Percentiles rank a stretch among this genome's conserved stretches.
Conservation (phyloP, 2,329 filamentous ascomycete genomes). For the Colletotrichum paranaense region DNA sequence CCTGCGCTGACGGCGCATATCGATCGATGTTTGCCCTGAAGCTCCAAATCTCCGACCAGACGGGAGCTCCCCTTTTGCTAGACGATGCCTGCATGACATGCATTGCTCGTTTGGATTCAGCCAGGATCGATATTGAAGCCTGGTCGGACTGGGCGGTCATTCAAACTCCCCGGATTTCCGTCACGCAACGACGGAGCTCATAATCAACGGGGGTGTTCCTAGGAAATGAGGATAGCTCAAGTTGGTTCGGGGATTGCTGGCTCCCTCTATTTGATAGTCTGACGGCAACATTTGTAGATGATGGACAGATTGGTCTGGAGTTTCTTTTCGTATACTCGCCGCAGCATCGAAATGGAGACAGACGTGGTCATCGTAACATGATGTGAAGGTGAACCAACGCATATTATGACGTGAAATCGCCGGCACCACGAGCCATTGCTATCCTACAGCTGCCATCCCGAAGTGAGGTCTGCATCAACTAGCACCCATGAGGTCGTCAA, state of each 20-base stretch:
- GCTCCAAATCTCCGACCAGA: not conserved
- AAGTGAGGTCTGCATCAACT: not conserved
- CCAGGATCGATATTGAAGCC: not conserved
- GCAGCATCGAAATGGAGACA: not conserved
- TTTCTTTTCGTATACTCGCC: not conserved
- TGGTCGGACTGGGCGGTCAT: not conserved
- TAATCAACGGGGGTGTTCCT: not conserved
- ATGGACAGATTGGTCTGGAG: not conserved
- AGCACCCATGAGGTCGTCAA: not conserved
- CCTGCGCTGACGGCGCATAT: not conserved
- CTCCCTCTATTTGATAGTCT: not conserved
- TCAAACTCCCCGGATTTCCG: not conserved
- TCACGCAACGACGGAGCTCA: not conserved
- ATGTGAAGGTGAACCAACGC: not conserved
- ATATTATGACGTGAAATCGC: not conserved
- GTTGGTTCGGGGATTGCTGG: not conserved
- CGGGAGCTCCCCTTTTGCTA: slow-evolving; percentile 12
- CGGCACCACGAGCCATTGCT: not conserved
- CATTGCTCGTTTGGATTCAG: not conserved
- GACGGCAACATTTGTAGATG: not conserved
- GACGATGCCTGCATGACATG: slow-evolving; percentile 30
- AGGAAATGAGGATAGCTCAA: not conserved
- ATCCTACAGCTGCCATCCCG: not conserved
- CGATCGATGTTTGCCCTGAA: not conserved
- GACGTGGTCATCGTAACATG: not conserved